Conservation (phyloP, 495 filamentous ascomycete species). For the Aspergillus sparsus region DNA sequence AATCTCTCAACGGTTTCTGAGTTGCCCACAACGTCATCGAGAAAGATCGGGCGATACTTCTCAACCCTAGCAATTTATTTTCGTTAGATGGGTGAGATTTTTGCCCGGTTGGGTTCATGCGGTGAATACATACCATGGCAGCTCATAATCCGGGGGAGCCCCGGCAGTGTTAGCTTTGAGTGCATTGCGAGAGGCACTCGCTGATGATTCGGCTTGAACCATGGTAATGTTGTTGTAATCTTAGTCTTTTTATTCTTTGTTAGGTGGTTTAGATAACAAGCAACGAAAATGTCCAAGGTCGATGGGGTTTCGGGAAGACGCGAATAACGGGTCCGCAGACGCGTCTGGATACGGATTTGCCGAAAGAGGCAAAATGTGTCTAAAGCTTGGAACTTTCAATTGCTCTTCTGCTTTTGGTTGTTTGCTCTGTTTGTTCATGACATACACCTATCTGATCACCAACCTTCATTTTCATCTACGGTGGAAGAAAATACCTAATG, state of each 20-base stretch:
- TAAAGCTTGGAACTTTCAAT: background rate
- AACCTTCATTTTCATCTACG: no score
- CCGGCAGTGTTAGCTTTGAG: constrained; percentile 63
- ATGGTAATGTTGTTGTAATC: constrained; percentile 29
- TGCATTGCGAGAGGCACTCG: constrained; percentile 66
- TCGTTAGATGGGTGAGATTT: no score
- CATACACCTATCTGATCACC: no score
- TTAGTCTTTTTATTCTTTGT: background rate
- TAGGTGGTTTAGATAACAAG: background rate
- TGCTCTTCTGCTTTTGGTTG: no score
- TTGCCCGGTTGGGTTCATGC: no score
- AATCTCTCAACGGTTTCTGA: constrained; percentile 95
- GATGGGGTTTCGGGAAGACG: constrained; percentile 27
- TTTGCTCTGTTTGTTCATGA: no score
- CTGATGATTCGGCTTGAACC: constrained; percentile 73
- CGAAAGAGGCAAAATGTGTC: constrained; percentile 11
- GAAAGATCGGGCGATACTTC: constrained; percentile 92
- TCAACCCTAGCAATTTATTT: constrained; percentile 70
- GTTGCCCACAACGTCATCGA: constrained; percentile 97
- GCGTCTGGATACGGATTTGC: constrained; percentile 21
- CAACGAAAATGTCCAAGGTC: background rate
- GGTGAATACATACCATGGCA: constrained; percentile 72
- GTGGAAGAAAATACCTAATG: no score
- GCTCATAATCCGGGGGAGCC: constrained; percentile 70
- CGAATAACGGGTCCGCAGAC: constrained; percentile 34